Evolutionary conservation across 768 basidiomycete genomes (phyloP), one percentile per base, ranked within the genome.

Genomic region (Mrakia frigida): DNA sequence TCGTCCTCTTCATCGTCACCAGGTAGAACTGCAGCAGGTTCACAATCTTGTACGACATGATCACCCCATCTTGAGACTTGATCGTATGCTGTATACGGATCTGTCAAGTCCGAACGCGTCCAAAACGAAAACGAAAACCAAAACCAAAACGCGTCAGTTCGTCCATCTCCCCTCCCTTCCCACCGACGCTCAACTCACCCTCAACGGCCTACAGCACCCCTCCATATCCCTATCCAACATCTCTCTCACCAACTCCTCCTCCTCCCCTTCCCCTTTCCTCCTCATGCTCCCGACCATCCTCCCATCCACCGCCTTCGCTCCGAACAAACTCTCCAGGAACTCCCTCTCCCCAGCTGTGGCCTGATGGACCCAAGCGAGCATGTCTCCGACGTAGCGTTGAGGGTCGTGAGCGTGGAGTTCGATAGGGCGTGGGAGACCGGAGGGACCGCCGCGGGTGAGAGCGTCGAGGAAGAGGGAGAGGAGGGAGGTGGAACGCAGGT

Each of bases 371-470:
- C 96, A 98, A 0, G 95, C 96, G 11, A 98, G 89, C 92, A 98
- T 98, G 83, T 98, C 96, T 21, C 97, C 97, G 21, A 96, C 89
- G 82, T 99, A 99, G 43, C 96, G 89, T 79, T 94, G 87, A 0
- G 97, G 96, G 82, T 99, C 97, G 80, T 99, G 97, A 0, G 97
- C 97, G 81, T 99, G 97, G 4, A 99, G 86, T 82, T 98, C 97
- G 78, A 99, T 98, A 0, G 96, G 93, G 7, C 95, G 88, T 16
- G 95, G 93, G 10, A 50, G 46, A 5, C 67, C 35, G 56, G 89
- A 90, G 1, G 89, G 92, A 1, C 92, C 92, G 9, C 95, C 94
- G 18, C 92, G 88, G 0, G 94, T 98, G 13, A 98, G 86, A 0
- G 95, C 94, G 21, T 90, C 88, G 59, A 94, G 86, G 85, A 99